Conservation (phyloP, 2,329 filamentous ascomycete species). For the Arachnomyces sp. region DNA sequence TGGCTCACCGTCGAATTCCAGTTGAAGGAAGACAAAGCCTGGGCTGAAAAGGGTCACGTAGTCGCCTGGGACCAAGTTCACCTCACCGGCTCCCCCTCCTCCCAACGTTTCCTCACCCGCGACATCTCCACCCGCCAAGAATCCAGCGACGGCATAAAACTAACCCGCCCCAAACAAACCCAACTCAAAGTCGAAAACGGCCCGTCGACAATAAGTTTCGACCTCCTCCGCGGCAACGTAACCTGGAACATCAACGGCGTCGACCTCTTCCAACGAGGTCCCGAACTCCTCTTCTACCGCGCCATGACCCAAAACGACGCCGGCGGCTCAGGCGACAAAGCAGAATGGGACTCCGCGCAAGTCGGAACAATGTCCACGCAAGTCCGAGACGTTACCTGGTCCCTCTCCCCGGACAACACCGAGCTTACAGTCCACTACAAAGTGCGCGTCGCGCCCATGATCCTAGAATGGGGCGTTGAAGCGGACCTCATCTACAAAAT, state of each 20-base stretch:
- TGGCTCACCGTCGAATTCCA: conserved; percentile 41
- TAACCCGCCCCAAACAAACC: too few relatives aligned
- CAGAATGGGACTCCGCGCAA: conserved; percentile 41
- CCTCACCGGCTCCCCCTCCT: too few relatives aligned
- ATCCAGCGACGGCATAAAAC: too few relatives aligned
- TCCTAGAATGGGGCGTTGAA: conserved; percentile 19
- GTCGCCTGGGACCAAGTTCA: conserved; percentile 45
- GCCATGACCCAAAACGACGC: conserved; percentile 57
- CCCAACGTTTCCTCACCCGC: too few relatives aligned
- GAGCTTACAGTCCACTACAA: conserved; percentile 22
- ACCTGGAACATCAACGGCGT: neutral
- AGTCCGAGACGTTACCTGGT: conserved; percentile 14
- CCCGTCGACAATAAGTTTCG: neutral
- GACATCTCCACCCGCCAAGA: too few relatives aligned
- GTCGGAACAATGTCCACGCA: conserved; percentile 19
- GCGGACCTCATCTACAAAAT: conserved; percentile 12
- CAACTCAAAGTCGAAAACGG: too few relatives aligned
- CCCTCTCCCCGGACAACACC: conserved; percentile 19
- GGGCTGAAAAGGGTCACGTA: conserved; percentile 47
- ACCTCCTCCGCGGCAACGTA: conserved; percentile 2
- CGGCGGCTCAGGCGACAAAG: conserved; percentile 45
- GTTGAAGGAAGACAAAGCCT: conserved; percentile 37
- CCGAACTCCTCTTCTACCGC: conserved; percentile 47
- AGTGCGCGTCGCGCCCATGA: conserved; percentile 14
- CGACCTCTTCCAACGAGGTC: conserved; percentile 10